These are phyloP conservation scores for Xerophyta viscosa DNA, from an alignment of 106 monocot genomes.

Conservation along the genomic window DNA sequence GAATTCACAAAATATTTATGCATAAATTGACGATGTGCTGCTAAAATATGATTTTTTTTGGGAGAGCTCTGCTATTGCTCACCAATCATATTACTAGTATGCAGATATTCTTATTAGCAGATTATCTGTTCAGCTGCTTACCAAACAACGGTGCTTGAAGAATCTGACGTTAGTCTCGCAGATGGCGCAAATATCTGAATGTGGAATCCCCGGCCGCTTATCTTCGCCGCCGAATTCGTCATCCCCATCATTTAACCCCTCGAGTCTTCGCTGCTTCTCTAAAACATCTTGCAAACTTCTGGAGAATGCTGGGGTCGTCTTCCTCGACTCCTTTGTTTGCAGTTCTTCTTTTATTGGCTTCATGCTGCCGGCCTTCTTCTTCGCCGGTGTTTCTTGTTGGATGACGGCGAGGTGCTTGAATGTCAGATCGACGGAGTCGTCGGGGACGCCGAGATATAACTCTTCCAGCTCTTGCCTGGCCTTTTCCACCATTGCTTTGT, in stretches of 20 bases:
- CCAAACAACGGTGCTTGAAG: constrained; percentile 9
- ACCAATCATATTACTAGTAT: background rate
- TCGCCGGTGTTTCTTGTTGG: background rate
- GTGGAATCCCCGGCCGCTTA: constrained; percentile 15
- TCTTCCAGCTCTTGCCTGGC: constrained; percentile 3
- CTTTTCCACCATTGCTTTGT: background rate
- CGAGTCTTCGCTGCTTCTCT: background rate
- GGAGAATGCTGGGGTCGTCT: background rate
- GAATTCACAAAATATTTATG: too few relatives aligned
- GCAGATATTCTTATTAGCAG: background rate
- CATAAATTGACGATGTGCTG: too few relatives aligned
- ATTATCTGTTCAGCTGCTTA: background rate
- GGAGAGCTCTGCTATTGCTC: background rate
- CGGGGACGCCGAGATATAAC: background rate
- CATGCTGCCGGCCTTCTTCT: background rate
- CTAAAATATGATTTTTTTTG: too few relatives aligned
- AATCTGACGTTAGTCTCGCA: constrained; percentile 6
- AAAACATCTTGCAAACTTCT: background rate
- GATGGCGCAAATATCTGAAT: constrained; percentile 11
- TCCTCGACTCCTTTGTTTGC: too few relatives aligned
- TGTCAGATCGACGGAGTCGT: background rate
- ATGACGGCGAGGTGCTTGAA: background rate
- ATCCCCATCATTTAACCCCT: background rate
- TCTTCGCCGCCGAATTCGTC: background rate
- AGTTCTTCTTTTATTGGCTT: background rate